phyloP scores from a whole-genome alignment of 2,329 filamentous ascomycete species.

The Fusarium clavum region DNA sequence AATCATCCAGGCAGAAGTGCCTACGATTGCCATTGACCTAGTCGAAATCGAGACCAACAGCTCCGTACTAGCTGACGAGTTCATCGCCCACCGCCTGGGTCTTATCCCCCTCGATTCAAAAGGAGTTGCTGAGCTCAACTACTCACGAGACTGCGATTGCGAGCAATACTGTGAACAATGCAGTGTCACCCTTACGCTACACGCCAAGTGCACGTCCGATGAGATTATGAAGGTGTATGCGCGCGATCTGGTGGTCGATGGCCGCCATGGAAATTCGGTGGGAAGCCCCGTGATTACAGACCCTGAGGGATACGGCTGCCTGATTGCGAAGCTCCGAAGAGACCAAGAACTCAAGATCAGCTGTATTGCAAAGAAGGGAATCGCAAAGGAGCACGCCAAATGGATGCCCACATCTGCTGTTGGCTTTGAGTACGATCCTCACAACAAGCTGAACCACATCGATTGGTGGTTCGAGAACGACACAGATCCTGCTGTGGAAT shows the following conservation, averaged over 20 bases:
- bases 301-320: slow-evolving; percentile 80
- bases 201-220: slow-evolving; percentile 86
- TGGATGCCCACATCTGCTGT: slow-evolving; percentile 95
- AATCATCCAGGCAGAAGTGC: slow-evolving; percentile 91
- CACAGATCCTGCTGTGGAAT: slow-evolving; percentile 82
- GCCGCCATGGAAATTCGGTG: slow-evolving; percentile 77
- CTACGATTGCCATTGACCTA: slow-evolving; percentile 92
- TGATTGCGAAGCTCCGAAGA: slow-evolving; percentile 90
- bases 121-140: slow-evolving; percentile 83
- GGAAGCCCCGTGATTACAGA: slow-evolving; percentile 88
- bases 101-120: slow-evolving; percentile 89
- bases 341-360: slow-evolving; percentile 91
- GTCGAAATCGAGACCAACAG: slow-evolving; percentile 94
- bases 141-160: slow-evolving; percentile 95
- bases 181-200: slow-evolving; percentile 84
- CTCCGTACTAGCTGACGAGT: slow-evolving; percentile 96
- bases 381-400: slow-evolving; percentile 98
- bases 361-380: slow-evolving; percentile 97
- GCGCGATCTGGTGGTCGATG: slow-evolving; percentile 81
- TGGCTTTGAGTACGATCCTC: slow-evolving; percentile 97
- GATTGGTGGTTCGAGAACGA: slow-evolving; percentile 91
- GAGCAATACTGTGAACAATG: slow-evolving; percentile 95
- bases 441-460: slow-evolving; percentile 93
- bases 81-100: slow-evolving; percentile 91
- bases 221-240: slow-evolving; percentile 96